Percentiles rank a stretch among this genome's conserved stretches.
Evolutionary conservation across 2,329 filamentous ascomycete genomes (phyloP).

Genomic region (Colletotrichum lini): DNA sequence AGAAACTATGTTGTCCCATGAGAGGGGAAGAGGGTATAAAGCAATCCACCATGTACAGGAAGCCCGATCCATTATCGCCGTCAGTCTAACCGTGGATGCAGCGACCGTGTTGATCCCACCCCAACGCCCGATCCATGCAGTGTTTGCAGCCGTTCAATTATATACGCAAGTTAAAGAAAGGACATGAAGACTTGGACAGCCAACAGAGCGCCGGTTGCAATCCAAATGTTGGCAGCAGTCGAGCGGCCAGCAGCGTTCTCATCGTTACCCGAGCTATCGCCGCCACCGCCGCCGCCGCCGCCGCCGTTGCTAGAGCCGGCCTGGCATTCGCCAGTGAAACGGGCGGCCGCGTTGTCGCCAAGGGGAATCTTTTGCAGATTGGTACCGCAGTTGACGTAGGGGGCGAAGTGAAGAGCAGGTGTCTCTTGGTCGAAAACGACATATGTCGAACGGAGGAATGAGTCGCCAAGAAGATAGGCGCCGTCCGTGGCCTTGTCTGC

Average conservation of each 20-base stretch:
- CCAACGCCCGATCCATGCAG: slow-evolving; percentile 37
- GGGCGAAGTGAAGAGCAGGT: slow-evolving; percentile 47
- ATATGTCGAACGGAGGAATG: slow-evolving; percentile 61
- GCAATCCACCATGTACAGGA: slow-evolving; percentile 28
- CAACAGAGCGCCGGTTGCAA: slow-evolving; percentile 22
- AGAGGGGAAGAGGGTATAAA: slow-evolving; percentile 37
- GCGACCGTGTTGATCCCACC: slow-evolving; percentile 19
- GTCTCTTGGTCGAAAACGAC: slow-evolving; percentile 53
- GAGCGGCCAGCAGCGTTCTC: slow-evolving; percentile 37
- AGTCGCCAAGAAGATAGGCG: slow-evolving; percentile 57
- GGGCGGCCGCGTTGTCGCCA: slow-evolving; percentile 43
- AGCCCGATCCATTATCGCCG: slow-evolving; percentile 9
- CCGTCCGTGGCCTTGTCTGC: slow-evolving; percentile 58
- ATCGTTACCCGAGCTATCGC: background rate
- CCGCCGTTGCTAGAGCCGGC: slow-evolving; percentile 23
- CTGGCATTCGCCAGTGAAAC: slow-evolving; percentile 46
- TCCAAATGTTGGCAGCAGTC: slow-evolving; percentile 25
- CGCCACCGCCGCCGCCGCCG: background rate
- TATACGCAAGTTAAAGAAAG: slow-evolving; percentile 28
- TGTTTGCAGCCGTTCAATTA: slow-evolving; percentile 29
- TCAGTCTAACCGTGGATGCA: slow-evolving; percentile 22
- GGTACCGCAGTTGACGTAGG: slow-evolving; percentile 47
- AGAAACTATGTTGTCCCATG: slow-evolving; percentile 33
- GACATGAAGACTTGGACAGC: slow-evolving; percentile 33
- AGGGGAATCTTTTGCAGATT: slow-evolving; percentile 46